Base-by-base conservation (phyloP, 768 basidiomycete genomes). In the Gloeophyllum trabeum region DNA sequence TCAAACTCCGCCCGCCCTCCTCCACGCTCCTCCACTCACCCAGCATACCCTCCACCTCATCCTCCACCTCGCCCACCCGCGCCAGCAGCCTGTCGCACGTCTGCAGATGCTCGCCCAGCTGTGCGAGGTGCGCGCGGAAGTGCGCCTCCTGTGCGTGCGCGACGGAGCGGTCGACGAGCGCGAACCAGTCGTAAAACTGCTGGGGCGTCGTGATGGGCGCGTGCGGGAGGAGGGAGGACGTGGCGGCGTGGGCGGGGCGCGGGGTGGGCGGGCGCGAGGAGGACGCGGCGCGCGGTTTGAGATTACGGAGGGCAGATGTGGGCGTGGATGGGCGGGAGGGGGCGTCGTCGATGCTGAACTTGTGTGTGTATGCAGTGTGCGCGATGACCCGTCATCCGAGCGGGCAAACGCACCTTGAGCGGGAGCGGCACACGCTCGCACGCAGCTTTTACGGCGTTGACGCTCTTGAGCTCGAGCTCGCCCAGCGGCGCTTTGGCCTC, bases 161-260 rank as follows among this genome's bases (percentile, higher is more conserved):
- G 26, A 96, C 88, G 2, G 85, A 84, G 13, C 84, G 72, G 49
- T 96, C 92, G 41, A 99, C 79, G 30, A 85, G 70, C 3, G 88
- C 71, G 59, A 92, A 94, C 83, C 92, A 96, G 62, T 98, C 94
- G 56, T 93, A 90, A 61, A 99, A 94, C 50, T 97, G 91, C 52
- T 98, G 90, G 1, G 92, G 83, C 0, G 91, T 94, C 47, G 83
- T 75, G 28, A 98, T 80, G 4, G 87, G 81, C 30, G 78, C 73
- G 39, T 72, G 75, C 2, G 88, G 85, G 53, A 85, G 81, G 13
- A 89, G 63, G 0, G n/a, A n/a, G 79, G 70, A 53, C 83, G 76
- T 5, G 61, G 53, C 10, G 55, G 6, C 46, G 43, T 4, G 55
- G 48, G 4, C 56, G 50, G 2, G 55, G 10, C 22, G 35, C 16